Evolutionary conservation across 2,329 filamentous ascomycete species (phyloP).

Genomic region (Capronia epimyces): DNA sequence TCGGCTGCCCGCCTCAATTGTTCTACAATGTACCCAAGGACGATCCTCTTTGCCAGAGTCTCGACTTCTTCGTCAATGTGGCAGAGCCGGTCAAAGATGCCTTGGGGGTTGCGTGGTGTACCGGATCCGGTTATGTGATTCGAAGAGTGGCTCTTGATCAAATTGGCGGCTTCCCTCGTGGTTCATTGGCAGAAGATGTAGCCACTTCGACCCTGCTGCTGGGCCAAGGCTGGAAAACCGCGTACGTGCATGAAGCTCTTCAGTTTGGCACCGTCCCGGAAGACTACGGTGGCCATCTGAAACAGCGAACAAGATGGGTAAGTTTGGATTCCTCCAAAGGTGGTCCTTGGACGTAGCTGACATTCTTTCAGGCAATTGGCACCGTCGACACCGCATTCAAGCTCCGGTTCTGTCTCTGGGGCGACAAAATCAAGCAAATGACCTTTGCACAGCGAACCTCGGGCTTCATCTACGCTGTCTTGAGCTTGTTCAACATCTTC

Average conservation of each 20-base stretch:
- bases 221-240: constrained; percentile 31
- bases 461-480: constrained; percentile 53
- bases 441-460: constrained; percentile 54
- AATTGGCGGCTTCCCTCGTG: constrained; percentile 32
- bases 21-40: constrained; percentile 31
- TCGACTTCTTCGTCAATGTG: constrained; percentile 31
- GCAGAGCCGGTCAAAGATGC: constrained; percentile 32
- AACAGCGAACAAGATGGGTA: constrained; percentile 38
- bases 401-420: constrained; percentile 56
- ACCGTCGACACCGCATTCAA: constrained; percentile 57
- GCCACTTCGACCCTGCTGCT: constrained; percentile 30
- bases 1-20: constrained; percentile 37
- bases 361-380: constrained; percentile 35
- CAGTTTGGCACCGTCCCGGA: constrained; percentile 35
- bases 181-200: constrained; percentile 34
- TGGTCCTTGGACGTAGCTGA: constrained; percentile 7
- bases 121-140: constrained; percentile 32
- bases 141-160: constrained; percentile 30
- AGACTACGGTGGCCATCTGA: constrained; percentile 36
- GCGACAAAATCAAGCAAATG: constrained; percentile 51
- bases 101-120: constrained; percentile 32
- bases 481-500: constrained; percentile 54
- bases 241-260: constrained; percentile 30
- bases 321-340: not conserved
- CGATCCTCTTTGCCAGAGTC: constrained; percentile 32